phyloP scores from a whole-genome alignment of 2,329 filamentous ascomycete genomes.

The Neoascochyta sp. region DNA sequence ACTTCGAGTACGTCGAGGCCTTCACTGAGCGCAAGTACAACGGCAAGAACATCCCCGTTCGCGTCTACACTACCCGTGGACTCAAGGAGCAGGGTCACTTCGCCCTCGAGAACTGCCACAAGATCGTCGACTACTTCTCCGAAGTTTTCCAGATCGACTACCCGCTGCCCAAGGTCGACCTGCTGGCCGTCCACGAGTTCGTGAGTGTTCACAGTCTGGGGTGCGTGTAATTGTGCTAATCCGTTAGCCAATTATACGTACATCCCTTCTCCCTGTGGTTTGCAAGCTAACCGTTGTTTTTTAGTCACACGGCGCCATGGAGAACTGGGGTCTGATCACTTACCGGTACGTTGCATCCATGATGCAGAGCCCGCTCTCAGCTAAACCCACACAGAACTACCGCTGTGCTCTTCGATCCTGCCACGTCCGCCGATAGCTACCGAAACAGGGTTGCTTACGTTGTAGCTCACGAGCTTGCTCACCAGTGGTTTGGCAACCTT shows the following conservation, averaged over 20 bases:
- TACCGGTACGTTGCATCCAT: constrained; percentile 69
- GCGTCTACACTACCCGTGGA: constrained; percentile 94
- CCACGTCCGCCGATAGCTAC: constrained; percentile 83
- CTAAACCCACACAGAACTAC: constrained; percentile 65
- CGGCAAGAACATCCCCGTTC: constrained; percentile 83
- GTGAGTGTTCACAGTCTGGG: constrained; percentile 47
- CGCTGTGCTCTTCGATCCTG: constrained; percentile 91
- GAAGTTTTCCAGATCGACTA: constrained; percentile 88
- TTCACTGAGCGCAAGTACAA: constrained; percentile 88
- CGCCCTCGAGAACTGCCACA: constrained; percentile 85
- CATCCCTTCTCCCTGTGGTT: constrained; percentile 8
- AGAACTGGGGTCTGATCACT: constrained; percentile 97
- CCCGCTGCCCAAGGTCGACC: constrained; percentile 88
- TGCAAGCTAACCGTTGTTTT: constrained; percentile 42
- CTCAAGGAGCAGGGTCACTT: constrained; percentile 87
- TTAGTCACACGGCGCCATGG: constrained; percentile 78
- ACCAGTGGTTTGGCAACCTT: constrained; percentile 94
- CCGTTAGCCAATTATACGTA: constrained; percentile 43
- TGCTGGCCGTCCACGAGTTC: constrained; percentile 94
- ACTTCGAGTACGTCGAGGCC: constrained; percentile 94
- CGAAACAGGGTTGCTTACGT: constrained; percentile 95
- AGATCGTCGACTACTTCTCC: constrained; percentile 94
- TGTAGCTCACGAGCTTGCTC: constrained; percentile 94
- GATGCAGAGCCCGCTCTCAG: too few relatives aligned
- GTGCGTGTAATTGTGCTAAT: constrained; percentile 17